Evolutionary conservation across 345 rosid genomes (phyloP), one percentile per base, ranked within the genome.

Genomic region (Mercurialis annua): DNA sequence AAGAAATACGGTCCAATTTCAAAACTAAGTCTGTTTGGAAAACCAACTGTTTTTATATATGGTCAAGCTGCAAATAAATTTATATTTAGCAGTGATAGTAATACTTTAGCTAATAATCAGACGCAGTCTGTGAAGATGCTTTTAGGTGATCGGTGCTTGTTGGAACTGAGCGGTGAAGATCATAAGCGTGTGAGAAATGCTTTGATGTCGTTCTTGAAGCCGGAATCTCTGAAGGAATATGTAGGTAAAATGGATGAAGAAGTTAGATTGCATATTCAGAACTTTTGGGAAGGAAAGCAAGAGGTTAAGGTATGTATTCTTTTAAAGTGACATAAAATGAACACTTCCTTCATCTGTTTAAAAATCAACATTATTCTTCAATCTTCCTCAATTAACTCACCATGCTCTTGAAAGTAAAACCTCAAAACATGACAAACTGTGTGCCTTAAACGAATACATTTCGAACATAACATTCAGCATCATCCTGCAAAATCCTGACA

Each of bases 51-150:
- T n/a, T 70, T 87, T 76, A 60, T 85, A 29, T 38, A 65, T 17
- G 87, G 85, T 11, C 79, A 71, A 68, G 83, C 81, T 50, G 82
- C 82, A 24, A 87, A 83, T 68, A 85, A 81, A 78, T 74, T 85
- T 11, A 59, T 78, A 7, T 85, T 83, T 67, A 9, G 68, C 0
- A 65, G 74, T 48, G 81, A 83, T 20, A 38, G 80, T 67, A 70
- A 27, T 63, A 50, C 24, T 2, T 18, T 81, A 0, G 52, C 63
- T 43, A 81, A 77, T 61, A 69, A 68, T 36, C 86, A 76, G 63
- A 62, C 81, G 1, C 34, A 76, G 65, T 82, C 92, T 14, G 0
- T 68, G 0, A 36, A 23, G 4, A 27, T 4, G 26, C 59, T 85
- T 57, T 44, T 87, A 4, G 87, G 92, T 0, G 78, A 81, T 6